phyloP scores from a whole-genome alignment of 495 filamentous ascomycete species.

The Cenococcum geophilum region DNA sequence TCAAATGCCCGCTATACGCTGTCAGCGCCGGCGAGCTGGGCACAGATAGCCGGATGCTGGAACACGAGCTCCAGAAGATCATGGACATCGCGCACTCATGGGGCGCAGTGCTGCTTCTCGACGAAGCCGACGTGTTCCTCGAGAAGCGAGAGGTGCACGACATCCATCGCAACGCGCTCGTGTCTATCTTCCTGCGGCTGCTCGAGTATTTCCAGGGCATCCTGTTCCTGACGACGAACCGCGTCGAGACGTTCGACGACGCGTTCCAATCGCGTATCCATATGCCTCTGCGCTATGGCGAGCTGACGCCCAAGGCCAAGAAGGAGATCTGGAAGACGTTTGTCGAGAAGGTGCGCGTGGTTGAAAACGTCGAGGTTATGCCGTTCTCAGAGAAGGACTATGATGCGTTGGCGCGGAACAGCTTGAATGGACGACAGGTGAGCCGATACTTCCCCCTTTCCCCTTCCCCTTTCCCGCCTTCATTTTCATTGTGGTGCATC shows the following conservation, averaged over 20 bases:
- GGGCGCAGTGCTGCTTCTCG: constrained; percentile 56
- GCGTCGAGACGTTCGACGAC: constrained; percentile 66
- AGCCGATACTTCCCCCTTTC: constrained; percentile 18
- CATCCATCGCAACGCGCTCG: constrained; percentile 43
- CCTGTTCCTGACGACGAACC: constrained; percentile 75
- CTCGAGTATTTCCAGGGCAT: constrained; percentile 73
- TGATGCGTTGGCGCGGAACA: constrained; percentile 58
- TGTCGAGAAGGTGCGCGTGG: constrained; percentile 59
- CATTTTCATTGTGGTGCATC: not conserved
- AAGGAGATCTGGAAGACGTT: constrained; percentile 85
- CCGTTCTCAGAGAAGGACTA: constrained; percentile 65
- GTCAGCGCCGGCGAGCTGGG: constrained; percentile 78
- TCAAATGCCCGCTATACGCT: constrained; percentile 79
- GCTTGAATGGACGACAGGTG: constrained; percentile 82
- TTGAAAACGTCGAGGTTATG: constrained; percentile 54
- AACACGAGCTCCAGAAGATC: constrained; percentile 75
- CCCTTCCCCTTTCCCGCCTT: not conserved
- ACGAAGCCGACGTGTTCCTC: constrained; percentile 46
- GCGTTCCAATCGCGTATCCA: constrained; percentile 65
- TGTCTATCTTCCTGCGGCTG: constrained; percentile 43
- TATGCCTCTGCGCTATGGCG: constrained; percentile 72
- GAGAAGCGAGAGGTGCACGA: constrained; percentile 43
- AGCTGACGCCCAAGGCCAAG: constrained; percentile 68
- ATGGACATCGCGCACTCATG: constrained; percentile 82
- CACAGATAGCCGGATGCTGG: constrained; percentile 69